Evolutionary conservation across 805 yeast species (phyloP).

Genomic region (Wickerhamiella shivajii): DNA sequence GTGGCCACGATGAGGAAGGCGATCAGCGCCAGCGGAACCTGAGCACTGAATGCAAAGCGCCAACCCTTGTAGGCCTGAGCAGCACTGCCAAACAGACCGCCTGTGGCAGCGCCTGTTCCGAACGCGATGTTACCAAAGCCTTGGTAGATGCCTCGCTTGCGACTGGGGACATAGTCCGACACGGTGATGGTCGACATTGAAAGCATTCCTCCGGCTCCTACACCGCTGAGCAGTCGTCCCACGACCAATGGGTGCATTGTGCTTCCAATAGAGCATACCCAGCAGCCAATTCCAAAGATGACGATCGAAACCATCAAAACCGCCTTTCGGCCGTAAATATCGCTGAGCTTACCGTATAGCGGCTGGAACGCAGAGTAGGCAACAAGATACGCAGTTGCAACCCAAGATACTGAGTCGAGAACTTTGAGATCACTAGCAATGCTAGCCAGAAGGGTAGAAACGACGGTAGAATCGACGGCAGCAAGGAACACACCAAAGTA

Average conservation of each 20-base stretch:
- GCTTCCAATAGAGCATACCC: constrained; percentile 37
- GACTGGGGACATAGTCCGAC: constrained; percentile 60
- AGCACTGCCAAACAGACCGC: constrained; percentile 45
- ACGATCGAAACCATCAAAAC: constrained; percentile 30
- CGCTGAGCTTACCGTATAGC: constrained; percentile 54
- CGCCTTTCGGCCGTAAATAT: constrained; percentile 32
- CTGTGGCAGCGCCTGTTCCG: constrained; percentile 62
- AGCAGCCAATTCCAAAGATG: constrained; percentile 34
- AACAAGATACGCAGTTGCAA: constrained; percentile 54
- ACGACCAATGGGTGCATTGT: constrained; percentile 46
- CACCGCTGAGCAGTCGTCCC: constrained; percentile 69
- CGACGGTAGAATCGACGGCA: constrained; percentile 45
- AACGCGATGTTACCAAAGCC: constrained; percentile 66
- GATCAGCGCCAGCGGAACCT: constrained; percentile 29
- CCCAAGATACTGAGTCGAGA: constrained; percentile 44
- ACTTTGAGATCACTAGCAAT: constrained; percentile 47
- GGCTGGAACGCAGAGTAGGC: constrained; percentile 67
- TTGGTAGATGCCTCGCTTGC: constrained; percentile 69
- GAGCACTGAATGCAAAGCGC: constrained; percentile 36
- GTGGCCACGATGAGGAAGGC: constrained; percentile 24
- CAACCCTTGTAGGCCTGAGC: constrained; percentile 43
- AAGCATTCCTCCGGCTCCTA: constrained; percentile 84
- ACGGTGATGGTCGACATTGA: constrained; percentile 61
- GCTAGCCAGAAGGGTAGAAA: constrained; percentile 41
- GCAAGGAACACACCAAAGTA: constrained; percentile 31